Evolutionary conservation across 2,329 filamentous ascomycete genomes (phyloP).

Genomic region (Sarocladium strictum): DNA sequence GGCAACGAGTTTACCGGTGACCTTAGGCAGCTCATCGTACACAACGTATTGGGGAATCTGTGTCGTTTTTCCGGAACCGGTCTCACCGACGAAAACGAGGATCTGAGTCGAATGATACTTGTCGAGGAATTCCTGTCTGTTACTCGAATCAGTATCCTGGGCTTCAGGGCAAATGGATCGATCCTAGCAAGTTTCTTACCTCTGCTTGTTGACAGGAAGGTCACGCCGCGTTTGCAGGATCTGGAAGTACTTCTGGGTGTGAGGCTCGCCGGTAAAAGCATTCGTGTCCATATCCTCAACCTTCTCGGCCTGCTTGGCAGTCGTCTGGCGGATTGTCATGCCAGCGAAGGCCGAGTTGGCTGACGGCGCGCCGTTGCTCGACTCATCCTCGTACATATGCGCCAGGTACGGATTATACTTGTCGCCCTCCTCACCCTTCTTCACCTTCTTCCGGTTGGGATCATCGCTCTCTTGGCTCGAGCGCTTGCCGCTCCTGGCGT

Average conservation of each 20-base stretch:
- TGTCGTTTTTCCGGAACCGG: conserved; percentile 97
- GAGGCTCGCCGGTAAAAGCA: conserved; percentile 72
- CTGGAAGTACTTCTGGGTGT: conserved; percentile 81
- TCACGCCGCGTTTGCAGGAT: conserved; percentile 81
- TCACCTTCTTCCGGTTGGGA: conserved; percentile 36
- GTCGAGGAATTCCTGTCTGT: conserved; percentile 82
- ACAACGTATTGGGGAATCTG: conserved; percentile 98
- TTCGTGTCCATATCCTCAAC: conserved; percentile 79
- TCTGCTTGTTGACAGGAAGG: conserved; percentile 87
- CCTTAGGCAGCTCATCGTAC: conserved; percentile 89
- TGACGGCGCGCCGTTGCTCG: conserved; percentile 30
- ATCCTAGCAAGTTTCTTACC: conserved; percentile 37
- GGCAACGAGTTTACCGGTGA: conserved; percentile 81
- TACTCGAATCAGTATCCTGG: conserved; percentile 5
- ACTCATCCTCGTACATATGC: conserved; percentile 65
- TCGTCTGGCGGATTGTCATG: conserved; percentile 75
- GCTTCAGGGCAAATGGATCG: background rate
- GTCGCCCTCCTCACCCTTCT: conserved; percentile 26
- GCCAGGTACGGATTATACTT: conserved; percentile 81
- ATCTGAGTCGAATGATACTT: conserved; percentile 94
- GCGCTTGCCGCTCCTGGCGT: conserved; percentile 35
- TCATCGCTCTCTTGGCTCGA: conserved; percentile 38
- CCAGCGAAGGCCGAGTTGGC: conserved; percentile 49
- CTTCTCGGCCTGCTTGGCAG: conserved; percentile 62
- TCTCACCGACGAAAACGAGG: conserved; percentile 97